Percentiles rank a stretch among this genome's conserved stretches.
These are phyloP conservation scores for Yamadazyma paraphyllophila DNA, from an alignment of 805 yeast species.

Conservation along the genomic window DNA sequence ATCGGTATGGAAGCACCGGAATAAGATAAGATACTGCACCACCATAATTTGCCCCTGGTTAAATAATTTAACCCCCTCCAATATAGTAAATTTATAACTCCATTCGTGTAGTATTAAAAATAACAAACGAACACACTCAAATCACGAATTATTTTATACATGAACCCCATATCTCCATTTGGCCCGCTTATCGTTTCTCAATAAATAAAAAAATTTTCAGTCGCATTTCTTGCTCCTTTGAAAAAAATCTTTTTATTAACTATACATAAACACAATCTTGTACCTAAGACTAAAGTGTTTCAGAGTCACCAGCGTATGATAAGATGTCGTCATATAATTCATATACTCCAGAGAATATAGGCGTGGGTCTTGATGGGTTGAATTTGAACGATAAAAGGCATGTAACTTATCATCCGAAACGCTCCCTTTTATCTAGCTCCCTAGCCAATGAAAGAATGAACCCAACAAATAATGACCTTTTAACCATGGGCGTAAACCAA, in stretches of 20 bases:
- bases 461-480: background rate
- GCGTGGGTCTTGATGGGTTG: conserved; percentile 9
- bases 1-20: no score
- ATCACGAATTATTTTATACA: no score
- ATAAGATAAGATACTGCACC: no score
- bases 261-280: background rate
- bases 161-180: no score
- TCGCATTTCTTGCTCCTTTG: conserved; percentile 8
- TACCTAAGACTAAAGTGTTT: no score
- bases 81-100: no score
- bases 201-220: conserved; percentile 5
- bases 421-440: conserved; percentile 17
- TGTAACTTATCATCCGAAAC: conserved; percentile 7
- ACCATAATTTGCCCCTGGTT: no score
- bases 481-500: background rate
- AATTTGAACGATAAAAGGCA: conserved; percentile 10
- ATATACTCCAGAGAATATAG: background rate
- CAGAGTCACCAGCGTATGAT: background rate
- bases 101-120: no score
- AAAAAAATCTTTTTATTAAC: conserved; percentile 1
- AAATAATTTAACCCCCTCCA: no score
- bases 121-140: no score
- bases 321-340: background rate
- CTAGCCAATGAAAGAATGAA: conserved; percentile 15
- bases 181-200: background rate